Evolutionary conservation across 2,329 filamentous ascomycete species (phyloP).

Genomic region (Xylaria sp.): DNA sequence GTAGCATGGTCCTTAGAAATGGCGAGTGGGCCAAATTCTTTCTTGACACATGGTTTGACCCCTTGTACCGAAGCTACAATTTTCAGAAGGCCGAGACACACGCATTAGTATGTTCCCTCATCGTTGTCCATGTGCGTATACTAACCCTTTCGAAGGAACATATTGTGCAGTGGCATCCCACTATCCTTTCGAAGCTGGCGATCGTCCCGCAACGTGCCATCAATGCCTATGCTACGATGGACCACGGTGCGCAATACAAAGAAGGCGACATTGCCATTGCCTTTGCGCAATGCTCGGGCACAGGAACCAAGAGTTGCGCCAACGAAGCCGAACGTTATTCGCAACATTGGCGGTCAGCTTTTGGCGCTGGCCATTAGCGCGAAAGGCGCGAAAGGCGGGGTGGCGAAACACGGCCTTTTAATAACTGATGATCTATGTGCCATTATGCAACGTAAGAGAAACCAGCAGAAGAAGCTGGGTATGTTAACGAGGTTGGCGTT

Average conservation of each 20-base stretch:
- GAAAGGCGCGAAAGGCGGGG: not conserved
- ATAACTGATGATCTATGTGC: constrained; percentile 22
- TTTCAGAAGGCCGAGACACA: constrained; percentile 95
- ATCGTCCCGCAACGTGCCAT: constrained; percentile 87
- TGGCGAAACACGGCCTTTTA: not conserved
- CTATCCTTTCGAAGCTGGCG: constrained; percentile 87
- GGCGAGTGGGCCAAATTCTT: constrained; percentile 95
- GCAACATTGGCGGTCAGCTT: constrained; percentile 58
- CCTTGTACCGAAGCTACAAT: constrained; percentile 91
- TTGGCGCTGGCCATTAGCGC: constrained; percentile 41
- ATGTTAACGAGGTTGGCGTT: constrained; percentile 34
- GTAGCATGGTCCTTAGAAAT: constrained; percentile 81
- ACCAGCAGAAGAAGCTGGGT: not conserved
- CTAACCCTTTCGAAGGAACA: constrained; percentile 71
- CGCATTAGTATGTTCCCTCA: constrained; percentile 73
- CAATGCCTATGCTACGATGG: constrained; percentile 76
- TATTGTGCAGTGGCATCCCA: constrained; percentile 96
- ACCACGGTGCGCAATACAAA: constrained; percentile 73
- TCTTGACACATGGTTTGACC: constrained; percentile 95
- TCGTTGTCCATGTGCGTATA: constrained; percentile 8
- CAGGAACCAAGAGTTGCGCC: constrained; percentile 71
- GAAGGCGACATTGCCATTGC: constrained; percentile 87
- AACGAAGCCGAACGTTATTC: constrained; percentile 70
- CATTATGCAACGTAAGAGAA: constrained; percentile 19
- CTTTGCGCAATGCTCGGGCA: constrained; percentile 74